Conservation (phyloP, 306 rosid species). For the Acmispon strigosus region DNA sequence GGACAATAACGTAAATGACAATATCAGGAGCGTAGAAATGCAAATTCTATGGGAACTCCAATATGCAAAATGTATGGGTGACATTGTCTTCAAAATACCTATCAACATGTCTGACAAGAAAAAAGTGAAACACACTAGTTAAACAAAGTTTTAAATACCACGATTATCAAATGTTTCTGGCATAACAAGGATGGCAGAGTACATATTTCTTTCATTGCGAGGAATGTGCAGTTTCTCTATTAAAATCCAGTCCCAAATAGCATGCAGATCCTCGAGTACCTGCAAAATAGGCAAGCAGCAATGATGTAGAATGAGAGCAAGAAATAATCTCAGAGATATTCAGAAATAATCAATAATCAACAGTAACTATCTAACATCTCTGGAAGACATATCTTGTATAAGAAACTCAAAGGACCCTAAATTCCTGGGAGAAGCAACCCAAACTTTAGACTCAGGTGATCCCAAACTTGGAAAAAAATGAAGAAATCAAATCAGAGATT, state of each 20-base stretch:
- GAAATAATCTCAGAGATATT: background rate
- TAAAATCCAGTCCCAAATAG: slow-evolving; percentile 96
- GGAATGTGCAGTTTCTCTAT: slow-evolving; percentile 74
- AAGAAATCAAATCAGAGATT: background rate
- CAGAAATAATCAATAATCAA: background rate
- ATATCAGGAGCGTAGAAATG: background rate
- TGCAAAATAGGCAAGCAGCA: slow-evolving; percentile 29
- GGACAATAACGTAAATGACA: slow-evolving; percentile 24
- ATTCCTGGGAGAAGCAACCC: slow-evolving; percentile 1
- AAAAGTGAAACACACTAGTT: slow-evolving; percentile 4
- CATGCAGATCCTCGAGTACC: slow-evolving; percentile 77
- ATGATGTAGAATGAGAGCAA: slow-evolving; percentile 8
- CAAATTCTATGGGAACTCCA: background rate
- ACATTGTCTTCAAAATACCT: background rate
- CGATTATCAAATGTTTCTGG: slow-evolving; percentile 92
- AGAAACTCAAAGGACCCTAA: slow-evolving; percentile 1
- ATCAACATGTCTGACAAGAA: background rate
- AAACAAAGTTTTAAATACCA: slow-evolving; percentile 43
- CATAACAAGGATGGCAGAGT: slow-evolving; percentile 75
- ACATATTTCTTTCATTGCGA: slow-evolving; percentile 63
- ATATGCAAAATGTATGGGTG: slow-evolving; percentile 7
- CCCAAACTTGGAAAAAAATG: background rate
- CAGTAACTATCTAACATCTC: background rate
- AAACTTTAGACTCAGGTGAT: background rate
- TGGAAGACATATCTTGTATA: background rate